Percentiles rank a stretch among this genome's conserved stretches.
phyloP scores from a whole-genome alignment of 495 filamentous ascomycete genomes.

The Tuber indicum region DNA sequence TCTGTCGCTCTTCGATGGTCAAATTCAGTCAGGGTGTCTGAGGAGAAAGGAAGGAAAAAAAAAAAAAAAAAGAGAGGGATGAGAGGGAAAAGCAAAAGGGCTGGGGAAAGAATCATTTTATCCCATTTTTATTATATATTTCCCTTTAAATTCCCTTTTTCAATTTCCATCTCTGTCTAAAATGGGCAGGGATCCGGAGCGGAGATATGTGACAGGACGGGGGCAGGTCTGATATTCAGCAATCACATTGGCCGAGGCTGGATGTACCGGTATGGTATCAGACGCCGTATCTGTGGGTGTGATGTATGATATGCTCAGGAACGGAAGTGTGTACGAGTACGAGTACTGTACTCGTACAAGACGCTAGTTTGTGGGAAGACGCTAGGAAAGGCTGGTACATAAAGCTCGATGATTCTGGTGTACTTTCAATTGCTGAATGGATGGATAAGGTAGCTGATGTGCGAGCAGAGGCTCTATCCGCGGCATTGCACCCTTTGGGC shows the following conservation, averaged over 20 bases:
- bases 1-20: constrained; percentile 23
- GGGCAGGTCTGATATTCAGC: constrained; percentile 17
- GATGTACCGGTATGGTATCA: constrained; percentile 16
- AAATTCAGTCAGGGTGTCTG: constrained; percentile 16
- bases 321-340: constrained; percentile 6
- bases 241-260: constrained; percentile 34
- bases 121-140: not conserved
- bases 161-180: constrained; percentile 16
- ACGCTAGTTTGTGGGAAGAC: constrained; percentile 18
- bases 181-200: constrained; percentile 33
- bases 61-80: constrained; percentile 6
- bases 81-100: constrained; percentile 31
- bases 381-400: constrained; percentile 14
- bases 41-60: constrained; percentile 18
- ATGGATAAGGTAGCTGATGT: not conserved
- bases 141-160: not conserved
- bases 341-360: too few relatives aligned
- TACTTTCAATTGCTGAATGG: not conserved
- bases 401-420: not conserved
- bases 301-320: constrained; percentile 20
- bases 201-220: constrained; percentile 29
- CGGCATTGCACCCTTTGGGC: not conserved
- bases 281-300: not conserved
- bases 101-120: constrained; percentile 25
- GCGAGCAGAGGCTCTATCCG: not conserved